Evolutionary conservation across 306 rosid genomes (phyloP), one percentile per base, ranked within the genome.

Genomic region (Pachyrhizus erosus): DNA sequence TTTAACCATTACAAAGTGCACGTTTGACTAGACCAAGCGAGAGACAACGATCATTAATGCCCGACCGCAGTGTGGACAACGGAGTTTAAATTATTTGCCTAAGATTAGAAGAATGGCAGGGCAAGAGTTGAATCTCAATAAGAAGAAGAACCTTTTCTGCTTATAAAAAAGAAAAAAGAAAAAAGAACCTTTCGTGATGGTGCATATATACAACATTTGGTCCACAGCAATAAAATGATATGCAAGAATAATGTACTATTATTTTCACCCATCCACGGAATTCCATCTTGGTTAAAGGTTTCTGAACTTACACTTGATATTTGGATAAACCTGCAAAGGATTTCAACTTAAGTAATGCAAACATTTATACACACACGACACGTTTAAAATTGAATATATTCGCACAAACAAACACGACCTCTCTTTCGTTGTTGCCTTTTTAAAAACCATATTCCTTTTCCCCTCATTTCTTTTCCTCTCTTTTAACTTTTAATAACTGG

Each of bases 51-150:
- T 31, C 2, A 64, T 64, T 8, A 31, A 64, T 64, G 45, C 4
- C 43, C 70, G 17, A 64, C 70, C 31, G 13, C 24, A 64, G 15
- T 29, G 7, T 64, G 23, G 43, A 31, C 7, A 64, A 17, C 15
- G 8, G 3, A 7, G 14, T 43, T 48, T 29, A 73, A 77, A 77
- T 77, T 62, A 62, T 77, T 76, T 43, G 73, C 14, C 17, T 18
- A 3, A 31, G 26, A 21, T 39, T 21, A 15, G 69, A 62, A 45
- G 73, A 45, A 31, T 15, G 5, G 20, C 10, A 24, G 71, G 23
- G 37, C 23, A 64, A 10, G 42, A 37, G 10, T 37, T 37, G 42
- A 37, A 37, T 37, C 42, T 37, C 42, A 27, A 18, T 23, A 42
- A 3, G 17, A 34, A 10, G 9, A 10, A 6, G 10, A 37, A 34